Conservation (phyloP, 441 rosid species). For the Jatropha multifida region DNA sequence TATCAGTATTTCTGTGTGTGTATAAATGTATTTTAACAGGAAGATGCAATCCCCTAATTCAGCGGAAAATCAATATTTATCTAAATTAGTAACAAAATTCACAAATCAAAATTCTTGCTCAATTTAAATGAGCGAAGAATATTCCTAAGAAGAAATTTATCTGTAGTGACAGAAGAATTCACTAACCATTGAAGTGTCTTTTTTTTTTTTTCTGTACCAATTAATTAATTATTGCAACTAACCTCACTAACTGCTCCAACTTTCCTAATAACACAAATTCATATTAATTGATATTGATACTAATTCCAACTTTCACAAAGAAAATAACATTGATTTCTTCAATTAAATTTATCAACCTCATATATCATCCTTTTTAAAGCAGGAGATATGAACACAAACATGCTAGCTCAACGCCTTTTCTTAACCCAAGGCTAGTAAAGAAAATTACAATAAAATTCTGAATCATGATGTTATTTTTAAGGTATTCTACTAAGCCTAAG, state of each 20-base stretch:
- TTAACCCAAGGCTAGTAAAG: too few species aligned
- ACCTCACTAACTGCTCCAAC: constrained; percentile 19
- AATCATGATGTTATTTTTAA: too few species aligned
- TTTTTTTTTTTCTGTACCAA: background rate
- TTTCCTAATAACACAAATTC: constrained; percentile 5
- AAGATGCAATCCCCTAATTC: background rate
- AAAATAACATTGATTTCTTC: background rate
- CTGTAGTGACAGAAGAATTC: background rate
- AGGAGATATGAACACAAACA: background rate
- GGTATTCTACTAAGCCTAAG: too few species aligned
- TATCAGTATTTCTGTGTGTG: too few species aligned
- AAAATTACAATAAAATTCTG: too few species aligned
- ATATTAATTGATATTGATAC: background rate
- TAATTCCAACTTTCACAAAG: constrained; percentile 3
- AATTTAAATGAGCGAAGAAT: background rate
- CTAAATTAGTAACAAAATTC: background rate
- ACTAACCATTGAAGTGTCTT: too few species aligned
- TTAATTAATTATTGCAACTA: constrained; percentile 17
- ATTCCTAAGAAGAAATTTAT: constrained; percentile 3
- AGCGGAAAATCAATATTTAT: background rate
- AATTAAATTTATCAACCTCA: background rate
- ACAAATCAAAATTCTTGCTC: background rate
- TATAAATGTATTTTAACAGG: too few species aligned
- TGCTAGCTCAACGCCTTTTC: too few species aligned
- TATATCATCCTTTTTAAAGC: constrained; percentile 4